Evolutionary conservation across 306 rosid species (phyloP), one percentile per base, ranked within the genome.

Genomic region (Malus sieversii): DNA sequence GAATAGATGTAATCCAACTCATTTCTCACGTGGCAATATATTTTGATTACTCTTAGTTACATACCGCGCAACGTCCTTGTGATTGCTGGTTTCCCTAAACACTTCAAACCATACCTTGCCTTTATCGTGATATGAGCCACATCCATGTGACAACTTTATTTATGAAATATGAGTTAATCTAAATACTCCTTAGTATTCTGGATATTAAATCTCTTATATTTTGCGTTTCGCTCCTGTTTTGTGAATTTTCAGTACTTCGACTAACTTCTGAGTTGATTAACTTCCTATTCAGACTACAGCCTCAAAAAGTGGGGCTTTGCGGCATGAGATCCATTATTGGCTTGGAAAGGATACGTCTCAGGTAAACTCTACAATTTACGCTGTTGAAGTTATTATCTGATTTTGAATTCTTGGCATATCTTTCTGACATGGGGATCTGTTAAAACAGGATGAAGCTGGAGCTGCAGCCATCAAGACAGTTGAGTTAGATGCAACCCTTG

Each of bases 291-390:
- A 96, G 99, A 92, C 99, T 73, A 89, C 89, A 15, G 76, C 91
- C 75, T 84, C 86, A 83, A 96, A 92, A 88, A 86, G 92, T 73
- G 99, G 99, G 74, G 84, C 96, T 69, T 74, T 96, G 85, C 93
- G 87, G 80, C 84, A 92, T 79, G 98, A 96, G 77, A 89, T 96
- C 78, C 99, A 96, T 85, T 96, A 92, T 78, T 96, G 99, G 99
- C 91, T 96, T 76, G 99, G 99, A 72, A 92, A 88, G 84, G 92
- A 89, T 80, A 92, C 98, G 73, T 86, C 91, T 77, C 97, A 90
- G 89, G 99, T 89, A 80, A 77, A 75, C 15, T 66, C 77, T 63
- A 64, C 61, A 29, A 30, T 74, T 48, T 15, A 53, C 20, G 40
- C 68, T 74, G 23, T 77, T 82, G 53, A 45, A 46, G 59, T 22